Base-by-base conservation (phyloP, 1,284 basidiomycete species). In the Microbotryum intermedium region DNA sequence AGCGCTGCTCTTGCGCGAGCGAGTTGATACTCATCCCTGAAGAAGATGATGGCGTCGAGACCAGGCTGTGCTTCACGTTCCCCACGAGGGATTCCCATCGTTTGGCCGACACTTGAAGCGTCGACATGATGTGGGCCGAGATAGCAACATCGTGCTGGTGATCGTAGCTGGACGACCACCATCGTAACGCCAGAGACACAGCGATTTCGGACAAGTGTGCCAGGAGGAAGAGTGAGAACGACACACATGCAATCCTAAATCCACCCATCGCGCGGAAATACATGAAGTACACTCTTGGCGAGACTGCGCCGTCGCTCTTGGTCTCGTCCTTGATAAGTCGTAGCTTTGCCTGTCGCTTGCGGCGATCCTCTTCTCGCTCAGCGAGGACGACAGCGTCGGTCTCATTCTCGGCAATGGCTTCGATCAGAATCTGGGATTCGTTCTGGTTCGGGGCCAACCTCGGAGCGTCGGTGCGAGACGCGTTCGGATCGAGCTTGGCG, bases 81-180 rank as follows among this genome's bases (percentile, higher is more conserved):
- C 6, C 3, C 2, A 56, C 52, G 11, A 61, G 25, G 8, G 43
- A 8, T 10, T n/a, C 30, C 30, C 45, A 55, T 28, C 60, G 60
- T 1, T 30, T 21, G 21, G 39, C 25, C 2, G 60, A 50, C 7
- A 34, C 6, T 16, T 39, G 47, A 8, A 54, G 11, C 9, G 57
- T 50, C 8, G 53, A 10, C 28, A 42, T 30, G 46, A 58, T 29
- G 26, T 62, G 7, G 2, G 52, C 5, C 6, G 21, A 34, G 16
- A 53, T 21, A 5, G 52, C 29, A 20, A 46, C 42, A 2, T 49
- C 20, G 25, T 47, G 50, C 21, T 51, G 47, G 48, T 50, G 51
- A 53, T 70, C 69, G 46, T 65, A 70, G 16, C 66, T 60, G 16
- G 55, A 53, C 1, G 70, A 66, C 70, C 70, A 71, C 44, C 63